Evolutionary conservation across 805 yeast genomes (phyloP).

Genomic region (Millerago galiae): DNA sequence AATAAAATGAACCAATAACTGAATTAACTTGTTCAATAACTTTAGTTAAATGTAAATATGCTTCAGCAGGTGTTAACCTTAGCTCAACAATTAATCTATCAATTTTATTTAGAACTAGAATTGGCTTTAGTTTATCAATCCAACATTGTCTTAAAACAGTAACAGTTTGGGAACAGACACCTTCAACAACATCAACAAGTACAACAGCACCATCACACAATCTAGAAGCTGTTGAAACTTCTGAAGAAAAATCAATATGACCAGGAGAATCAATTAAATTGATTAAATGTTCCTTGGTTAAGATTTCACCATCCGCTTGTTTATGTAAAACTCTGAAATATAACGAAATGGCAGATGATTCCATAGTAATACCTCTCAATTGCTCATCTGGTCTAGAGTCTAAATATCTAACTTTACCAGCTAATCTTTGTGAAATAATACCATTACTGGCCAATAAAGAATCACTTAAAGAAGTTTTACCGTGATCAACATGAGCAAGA

Average conservation of each 20-base stretch:
- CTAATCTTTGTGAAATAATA: slow-evolving; percentile 88
- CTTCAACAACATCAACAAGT: slow-evolving; percentile 94
- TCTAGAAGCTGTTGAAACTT: slow-evolving; percentile 93
- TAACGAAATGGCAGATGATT: slow-evolving; percentile 90
- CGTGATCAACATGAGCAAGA: slow-evolving; percentile 97
- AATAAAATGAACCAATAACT: slow-evolving; percentile 85
- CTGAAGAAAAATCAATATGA: slow-evolving; percentile 95
- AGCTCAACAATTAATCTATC: slow-evolving; percentile 82
- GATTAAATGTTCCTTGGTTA: slow-evolving; percentile 73
- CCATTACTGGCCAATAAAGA: slow-evolving; percentile 92
- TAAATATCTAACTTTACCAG: slow-evolving; percentile 88
- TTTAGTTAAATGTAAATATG: slow-evolving; percentile 71
- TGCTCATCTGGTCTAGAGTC: slow-evolving; percentile 97
- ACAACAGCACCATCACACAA: slow-evolving; percentile 96
- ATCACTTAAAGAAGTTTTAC: slow-evolving; percentile 92
- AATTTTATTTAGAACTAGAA: slow-evolving; percentile 83
- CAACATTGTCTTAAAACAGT: slow-evolving; percentile 93
- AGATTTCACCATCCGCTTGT: slow-evolving; percentile 30
- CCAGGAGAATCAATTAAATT: slow-evolving; percentile 98
- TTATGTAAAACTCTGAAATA: slow-evolving; percentile 66
- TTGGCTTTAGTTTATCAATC: slow-evolving; percentile 85
- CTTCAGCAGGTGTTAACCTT: slow-evolving; percentile 76
- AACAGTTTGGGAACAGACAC: slow-evolving; percentile 96
- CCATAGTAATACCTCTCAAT: slow-evolving; percentile 95
- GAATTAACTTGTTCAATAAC: slow-evolving; percentile 92